These are phyloP conservation scores for Arthrobotrys megalospora DNA, from an alignment of 2,329 filamentous ascomycete genomes.

Conservation along the genomic window DNA sequence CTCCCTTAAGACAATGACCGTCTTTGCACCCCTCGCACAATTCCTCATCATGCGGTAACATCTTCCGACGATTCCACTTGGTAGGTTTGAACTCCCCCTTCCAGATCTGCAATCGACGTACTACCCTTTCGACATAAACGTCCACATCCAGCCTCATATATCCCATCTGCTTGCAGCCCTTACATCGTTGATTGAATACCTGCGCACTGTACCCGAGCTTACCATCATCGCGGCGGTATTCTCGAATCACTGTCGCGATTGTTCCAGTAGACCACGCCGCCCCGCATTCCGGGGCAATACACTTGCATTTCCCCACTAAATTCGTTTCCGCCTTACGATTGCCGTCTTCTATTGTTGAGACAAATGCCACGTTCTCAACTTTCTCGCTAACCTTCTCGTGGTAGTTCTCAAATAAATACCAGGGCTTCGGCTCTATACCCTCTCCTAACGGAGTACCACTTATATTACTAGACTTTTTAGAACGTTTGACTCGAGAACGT, in stretches of 20 bases:
- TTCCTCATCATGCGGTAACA: too few species aligned
- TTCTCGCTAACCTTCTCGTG: conserved; percentile 9
- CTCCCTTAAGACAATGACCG: too few species aligned
- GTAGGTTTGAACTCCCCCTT: conserved; percentile 15
- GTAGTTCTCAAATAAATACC: conserved; percentile 6
- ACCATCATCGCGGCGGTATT: too few species aligned
- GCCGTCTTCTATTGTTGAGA: background rate
- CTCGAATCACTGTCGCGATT: conserved; percentile 1
- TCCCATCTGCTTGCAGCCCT: background rate
- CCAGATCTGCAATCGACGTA: conserved; percentile 20
- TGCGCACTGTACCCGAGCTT: conserved; percentile 2
- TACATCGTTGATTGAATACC: conserved; percentile 29
- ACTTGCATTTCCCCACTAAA: conserved; percentile 7
- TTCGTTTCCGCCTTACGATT: background rate
- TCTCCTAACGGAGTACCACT: background rate
- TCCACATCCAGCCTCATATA: conserved; percentile 10
- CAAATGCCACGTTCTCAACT: conserved; percentile 4
- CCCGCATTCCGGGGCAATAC: background rate
- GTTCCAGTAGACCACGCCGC: background rate
- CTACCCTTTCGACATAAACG: conserved; percentile 27
- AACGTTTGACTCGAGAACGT: background rate
- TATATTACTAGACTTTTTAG: background rate
- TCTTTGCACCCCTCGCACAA: too few species aligned
- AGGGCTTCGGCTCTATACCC: background rate
- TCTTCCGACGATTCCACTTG: too few species aligned